Base-by-base conservation (phyloP, 2,329 filamentous ascomycete genomes). In the Penicillium sp. region DNA sequence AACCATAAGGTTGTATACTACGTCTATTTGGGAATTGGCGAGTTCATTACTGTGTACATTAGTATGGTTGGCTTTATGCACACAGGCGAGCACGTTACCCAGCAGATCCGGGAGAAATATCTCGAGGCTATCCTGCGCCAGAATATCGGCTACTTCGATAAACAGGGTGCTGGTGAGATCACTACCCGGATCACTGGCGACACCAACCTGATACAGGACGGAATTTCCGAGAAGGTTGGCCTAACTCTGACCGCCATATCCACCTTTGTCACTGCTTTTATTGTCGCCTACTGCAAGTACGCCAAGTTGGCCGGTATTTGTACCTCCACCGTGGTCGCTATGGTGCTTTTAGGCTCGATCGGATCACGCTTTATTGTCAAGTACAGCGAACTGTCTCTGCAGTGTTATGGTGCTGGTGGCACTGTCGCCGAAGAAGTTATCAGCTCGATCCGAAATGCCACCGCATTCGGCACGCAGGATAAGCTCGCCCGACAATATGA, bases 291-390 rank as follows among this genome's bases (percentile, higher is more conserved):
- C 72, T 77, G 93, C 75, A 90, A 91, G 69, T 96, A 90, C 75
- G 97, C 93, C 91, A 96, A 95, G 75, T 80, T 98, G 62, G 95
- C 95, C 0, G 78, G 97, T 51, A 97, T 99, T 65, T 83, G 96
- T 39, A 83, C 86, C 25, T 93, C 90, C 0, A 92, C 90, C 1
- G 87, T 98, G 60, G 79, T 93, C 44, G 90, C 92, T 2, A 85
- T 98, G 50, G 75, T 91, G n/a, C 61, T 90, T 14, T 82, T 89
- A 63, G 95, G 96, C 87, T 91, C 88, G 45, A 78, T 80, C 50
- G 87, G 89, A 14, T 91, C 89, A 4, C 79, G 77, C 3, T 90
- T 92, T 68, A 89, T 96, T 67, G 81, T 96, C 71, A 91, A 88
- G 72, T 93, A 85, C 75, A 93, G 88, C 76, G 93, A 92, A 76